A percentile compares a stretch with the other conserved stretches of the same genome.
Conservation (phyloP, 192 early-diverging fungal species). For the Chytriomyces hyalinus region DNA sequence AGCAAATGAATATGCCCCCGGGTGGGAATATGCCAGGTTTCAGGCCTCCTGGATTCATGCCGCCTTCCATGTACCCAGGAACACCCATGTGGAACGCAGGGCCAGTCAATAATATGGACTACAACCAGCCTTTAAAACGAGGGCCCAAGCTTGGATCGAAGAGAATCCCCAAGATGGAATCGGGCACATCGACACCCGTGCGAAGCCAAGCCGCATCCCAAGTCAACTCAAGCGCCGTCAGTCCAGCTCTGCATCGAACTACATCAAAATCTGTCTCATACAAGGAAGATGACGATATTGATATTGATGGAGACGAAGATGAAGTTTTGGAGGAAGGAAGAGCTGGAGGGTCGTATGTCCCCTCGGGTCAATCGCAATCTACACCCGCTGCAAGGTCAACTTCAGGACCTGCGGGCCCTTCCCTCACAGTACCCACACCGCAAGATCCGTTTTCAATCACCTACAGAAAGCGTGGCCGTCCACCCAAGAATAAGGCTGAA, state of each 20-base stretch:
- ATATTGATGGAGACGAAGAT: constrained; percentile 35
- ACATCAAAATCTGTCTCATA: not conserved
- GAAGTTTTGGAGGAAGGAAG: constrained; percentile 21
- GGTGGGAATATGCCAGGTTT: no score
- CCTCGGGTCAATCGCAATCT: no score
- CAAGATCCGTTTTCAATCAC: not conserved
- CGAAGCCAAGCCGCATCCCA: no score
- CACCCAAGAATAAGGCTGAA: constrained; percentile 14
- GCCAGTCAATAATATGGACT: no score
- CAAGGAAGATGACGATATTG: constrained; percentile 20
- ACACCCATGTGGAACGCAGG: no score
- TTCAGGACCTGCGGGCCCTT: not conserved
- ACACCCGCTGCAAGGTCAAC: not conserved
- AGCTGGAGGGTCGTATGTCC: not conserved
- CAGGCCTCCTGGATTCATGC: not conserved
- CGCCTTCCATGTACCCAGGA: not conserved
- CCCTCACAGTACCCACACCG: not conserved
- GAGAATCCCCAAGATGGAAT: no score
- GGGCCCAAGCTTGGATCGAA: no score
- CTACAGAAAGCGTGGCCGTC: constrained; percentile 23
- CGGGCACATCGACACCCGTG: no score
- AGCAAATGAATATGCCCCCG: no score
- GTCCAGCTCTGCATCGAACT: not conserved
- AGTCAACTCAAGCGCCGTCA: constrained; percentile 6
- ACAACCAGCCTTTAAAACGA: no score